phyloP scores from a whole-genome alignment of 352 stramenopile species.

The Phytophthora pini region DNA sequence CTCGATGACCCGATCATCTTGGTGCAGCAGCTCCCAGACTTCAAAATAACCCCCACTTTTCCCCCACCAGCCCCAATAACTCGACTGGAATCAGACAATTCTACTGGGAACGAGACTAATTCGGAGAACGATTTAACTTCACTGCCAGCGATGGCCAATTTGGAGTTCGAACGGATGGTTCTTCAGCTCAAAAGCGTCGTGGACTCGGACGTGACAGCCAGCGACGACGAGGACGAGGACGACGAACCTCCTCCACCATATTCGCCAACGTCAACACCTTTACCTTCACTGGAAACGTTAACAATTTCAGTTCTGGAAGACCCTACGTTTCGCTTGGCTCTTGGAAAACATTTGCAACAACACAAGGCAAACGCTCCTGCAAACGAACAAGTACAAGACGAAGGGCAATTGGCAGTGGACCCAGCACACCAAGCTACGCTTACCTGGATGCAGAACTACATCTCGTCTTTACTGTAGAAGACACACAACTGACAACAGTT shows the following conservation, averaged over 20 bases:
- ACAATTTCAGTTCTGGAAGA: slow-evolving; percentile 45
- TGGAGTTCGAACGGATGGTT: slow-evolving; percentile 83
- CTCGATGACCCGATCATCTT: slow-evolving; percentile 77
- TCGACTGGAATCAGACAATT: slow-evolving; percentile 15
- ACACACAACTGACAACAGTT: slow-evolving; percentile 1
- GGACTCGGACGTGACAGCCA: slow-evolving; percentile 34
- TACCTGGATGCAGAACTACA: slow-evolving; percentile 38
- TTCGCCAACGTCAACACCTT: slow-evolving; percentile 3
- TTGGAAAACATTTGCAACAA: slow-evolving; percentile 34
- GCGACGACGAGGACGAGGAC: slow-evolving; percentile 43
- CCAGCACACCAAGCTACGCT: slow-evolving; percentile 24
- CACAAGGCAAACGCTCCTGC: slow-evolving; percentile 3
- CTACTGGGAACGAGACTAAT: slow-evolving; percentile 15
- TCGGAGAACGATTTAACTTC: slow-evolving; percentile 22
- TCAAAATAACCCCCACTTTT: slow-evolving; percentile 14
- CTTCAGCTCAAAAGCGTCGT: slow-evolving; percentile 75
- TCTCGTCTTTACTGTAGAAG: slow-evolving; percentile 28
- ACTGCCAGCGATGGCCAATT: slow-evolving; percentile 37
- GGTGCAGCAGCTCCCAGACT: slow-evolving; percentile 69
- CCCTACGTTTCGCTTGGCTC: slow-evolving; percentile 43
- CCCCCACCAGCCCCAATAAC: slow-evolving; percentile 33
- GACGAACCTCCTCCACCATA: slow-evolving; percentile 50
- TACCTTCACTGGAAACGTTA: slow-evolving; percentile 14
- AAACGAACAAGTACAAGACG: slow-evolving; percentile 5
- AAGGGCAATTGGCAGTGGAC: background rate